Base-by-base conservation (phyloP, 1,284 basidiomycete species). In the Rhodotorula sp. region DNA sequence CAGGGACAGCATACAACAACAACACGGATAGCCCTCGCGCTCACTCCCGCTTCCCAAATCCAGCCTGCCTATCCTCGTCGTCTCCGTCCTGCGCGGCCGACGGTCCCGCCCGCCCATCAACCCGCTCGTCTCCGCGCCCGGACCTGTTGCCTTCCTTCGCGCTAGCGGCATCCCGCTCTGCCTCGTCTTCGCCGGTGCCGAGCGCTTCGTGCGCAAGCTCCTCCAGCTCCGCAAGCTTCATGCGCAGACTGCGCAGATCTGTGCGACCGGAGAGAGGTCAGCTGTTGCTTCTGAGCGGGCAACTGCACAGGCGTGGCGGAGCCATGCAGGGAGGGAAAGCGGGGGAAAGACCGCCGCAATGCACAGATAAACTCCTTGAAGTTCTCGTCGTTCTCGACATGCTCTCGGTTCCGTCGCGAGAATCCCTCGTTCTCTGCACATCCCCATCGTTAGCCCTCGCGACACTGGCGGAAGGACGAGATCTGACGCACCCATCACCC, bases 361-460 rank as follows among this genome's bases (percentile, higher is more conserved):
- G 39, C 17, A 73, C 67, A 73, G 34, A 74, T 57, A 54, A 71
- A 74, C 27, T 70, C 60, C 46, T 71, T 71, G 34, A 74, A 41
- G 3, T 48, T n/a, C 6, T 29, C 17, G 46, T 71, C 66, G 44
- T 60, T 68, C 62, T 70, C 65, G 13, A 73, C 71, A 27, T 53
- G 57, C 34, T 69, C 64, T 10, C 71, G 58, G 27, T 69, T 69
- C 3, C 41, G 10, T 5, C 54, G 29, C 19, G 44, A 55, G 55
- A 73, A 73, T 1, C 39, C 25, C 25, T 73, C 64, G 36, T 69
- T 48, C 2, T 73, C 71, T 72, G 60, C 39, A 3, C 7, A 36
- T 37, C 8, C 25, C 7, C 10, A 27, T 27, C 25, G 15, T 39
- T 13, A 13, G 37, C 29, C 8, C 9, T 4, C 27, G 2, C 2